Base-by-base conservation (phyloP, 2,329 filamentous ascomycete genomes). In the Clarireedia monteithiana region DNA sequence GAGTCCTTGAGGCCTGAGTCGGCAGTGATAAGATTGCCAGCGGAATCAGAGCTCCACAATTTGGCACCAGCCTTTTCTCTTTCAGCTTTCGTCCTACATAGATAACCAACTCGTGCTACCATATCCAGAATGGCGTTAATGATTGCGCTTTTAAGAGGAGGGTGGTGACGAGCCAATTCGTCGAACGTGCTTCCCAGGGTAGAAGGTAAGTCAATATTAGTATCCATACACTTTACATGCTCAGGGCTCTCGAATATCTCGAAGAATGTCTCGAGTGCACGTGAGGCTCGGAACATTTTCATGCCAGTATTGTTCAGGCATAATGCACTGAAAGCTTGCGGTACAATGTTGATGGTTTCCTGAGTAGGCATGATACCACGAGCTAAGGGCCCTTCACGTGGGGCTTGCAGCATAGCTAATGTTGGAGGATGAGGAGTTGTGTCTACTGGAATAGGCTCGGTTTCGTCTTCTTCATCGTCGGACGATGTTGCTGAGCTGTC, bases 161-260 rank as follows among this genome's bases (percentile, higher is more conserved):
- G 94, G 66, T 99, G 94, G 68, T 99, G 94, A 42, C 94, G 85
- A 52, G 92, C 88, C 58, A 99, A 79, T 71, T 99, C 94, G 69
- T 99, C 94, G 66, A 99, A 96, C 42, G 85, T 88, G 26, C 81
- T 82, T 10, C 94, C 94, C 50, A 99, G 80, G 40, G 83, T 82
- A 30, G 80, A 81, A 9, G 91, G 81, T 57, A 95, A 77, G 38
- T 86, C 83, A 5, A 80, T 75, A 62, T 96, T 92, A 39, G 77
- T 76, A 60, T 89, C 84, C 78, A 99, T 84, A 60, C 86, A 87
- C 64, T 88, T 89, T 57, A 99, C 84, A 71, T 99, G 95, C 15
- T 84, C 80, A 2, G 91, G 85, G 62, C 90, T 97, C 71, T 96
- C 89, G 62, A 99, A 99, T n/a, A 97, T 90, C 68, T 96, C 89